Evolutionary conservation across 129 eudicot species (phyloP), one percentile per base, ranked within the genome.

Genomic region (Silybum marianum): DNA sequence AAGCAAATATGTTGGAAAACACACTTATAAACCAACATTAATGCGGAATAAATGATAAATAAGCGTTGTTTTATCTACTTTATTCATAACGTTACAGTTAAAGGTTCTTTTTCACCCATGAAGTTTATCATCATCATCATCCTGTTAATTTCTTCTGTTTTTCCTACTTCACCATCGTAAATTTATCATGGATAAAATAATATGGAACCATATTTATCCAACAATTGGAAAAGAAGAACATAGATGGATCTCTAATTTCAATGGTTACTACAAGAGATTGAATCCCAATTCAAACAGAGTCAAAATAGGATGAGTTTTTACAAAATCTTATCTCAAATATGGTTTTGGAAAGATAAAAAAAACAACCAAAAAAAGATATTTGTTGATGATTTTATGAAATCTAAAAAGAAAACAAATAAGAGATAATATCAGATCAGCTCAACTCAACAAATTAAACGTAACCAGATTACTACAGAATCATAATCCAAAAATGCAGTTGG

Each of bases 401-500:
- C 58, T n/a, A 1, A 30, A 78, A 25, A 62, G 58, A 10, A 42
- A 67, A 26, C 16, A 25, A 30, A 51, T 12, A 25, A 73, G 39
- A 46, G 9, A 48, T 24, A 66, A 19, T 0, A 58, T 48, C 81
- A 76, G 70, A 76, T 38, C 65, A 60, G 69, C 72, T 73, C 40
- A 46, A 48, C 72, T 73, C 40, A 46, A 48, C 40, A 34, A 28
- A 60, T 34, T 34, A 34, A 40, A 75, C 0, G 7, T 10, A 79
- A 65, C 75, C 72, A 81, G 67, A 69, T 19, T 23, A 25, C 7
- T 14, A 39, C 26, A 79, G 58, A 39, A 38, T 28, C 84, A 62
- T 60, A 73, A 80, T 19, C 42, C 25, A 69, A 69, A 58, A 5
- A 16, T 67, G 40, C 26, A 51, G 65, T 66, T 78, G 66, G 24